Evolutionary conservation across 306 rosid species (phyloP).

Genomic region (barrel medic (Medicago truncatula)): DNA sequence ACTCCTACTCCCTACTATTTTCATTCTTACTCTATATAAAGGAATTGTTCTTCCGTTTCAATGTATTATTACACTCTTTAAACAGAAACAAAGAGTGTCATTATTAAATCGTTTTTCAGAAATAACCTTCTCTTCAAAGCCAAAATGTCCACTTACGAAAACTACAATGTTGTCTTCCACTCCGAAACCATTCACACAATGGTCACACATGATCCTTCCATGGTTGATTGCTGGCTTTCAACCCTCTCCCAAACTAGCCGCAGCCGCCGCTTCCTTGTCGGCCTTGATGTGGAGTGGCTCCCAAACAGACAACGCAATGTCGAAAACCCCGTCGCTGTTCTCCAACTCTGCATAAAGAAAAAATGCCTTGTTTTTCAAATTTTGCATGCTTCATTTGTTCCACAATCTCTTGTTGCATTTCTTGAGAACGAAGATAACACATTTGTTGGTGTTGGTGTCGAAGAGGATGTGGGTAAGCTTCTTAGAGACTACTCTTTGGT

Average conservation of each 20-base stretch:
- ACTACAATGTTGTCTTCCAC: conserved; percentile 40
- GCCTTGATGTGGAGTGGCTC: conserved; percentile 58
- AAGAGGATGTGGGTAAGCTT: conserved; percentile 45
- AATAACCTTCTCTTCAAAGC: background rate
- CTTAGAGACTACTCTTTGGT: conserved; percentile 16
- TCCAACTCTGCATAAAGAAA: conserved; percentile 44
- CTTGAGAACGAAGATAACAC: conserved; percentile 25
- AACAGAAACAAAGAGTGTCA: too few species aligned
- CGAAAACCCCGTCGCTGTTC: conserved; percentile 34
- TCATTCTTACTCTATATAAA: too few species aligned
- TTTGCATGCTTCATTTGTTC: conserved; percentile 37
- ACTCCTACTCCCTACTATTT: too few species aligned
- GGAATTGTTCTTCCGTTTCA: too few species aligned
- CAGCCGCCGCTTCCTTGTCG: conserved; percentile 10
- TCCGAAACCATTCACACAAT: conserved; percentile 37
- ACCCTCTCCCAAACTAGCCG: background rate
- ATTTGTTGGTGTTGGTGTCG: conserved; percentile 48
- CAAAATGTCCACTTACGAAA: background rate
- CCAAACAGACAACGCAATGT: conserved; percentile 40
- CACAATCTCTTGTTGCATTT: conserved; percentile 33
- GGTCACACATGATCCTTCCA: conserved; percentile 42
- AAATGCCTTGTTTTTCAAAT: conserved; percentile 55
- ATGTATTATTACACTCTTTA: too few species aligned
- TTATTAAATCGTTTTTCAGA: too few species aligned
- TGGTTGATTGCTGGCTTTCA: conserved; percentile 48